Evolutionary conservation across 2,329 filamentous ascomycete genomes (phyloP).

Genomic region (Allantophomopsis cytisporea): DNA sequence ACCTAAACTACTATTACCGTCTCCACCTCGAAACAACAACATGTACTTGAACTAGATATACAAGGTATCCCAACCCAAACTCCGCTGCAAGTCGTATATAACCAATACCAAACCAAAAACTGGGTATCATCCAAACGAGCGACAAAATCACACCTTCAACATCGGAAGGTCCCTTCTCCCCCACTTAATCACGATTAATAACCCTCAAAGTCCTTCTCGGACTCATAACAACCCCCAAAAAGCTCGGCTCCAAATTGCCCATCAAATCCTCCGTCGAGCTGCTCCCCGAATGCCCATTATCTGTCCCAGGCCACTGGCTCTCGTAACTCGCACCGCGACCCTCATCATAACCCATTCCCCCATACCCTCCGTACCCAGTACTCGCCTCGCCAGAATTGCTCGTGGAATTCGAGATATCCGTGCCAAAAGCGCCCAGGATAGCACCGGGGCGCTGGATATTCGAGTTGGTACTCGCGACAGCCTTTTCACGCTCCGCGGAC

Average conservation of each 20-base stretch:
- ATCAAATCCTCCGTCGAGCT: slow-evolving; percentile 39
- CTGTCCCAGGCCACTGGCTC: not conserved
- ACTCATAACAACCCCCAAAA: slow-evolving; percentile 56
- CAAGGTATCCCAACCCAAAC: too few relatives aligned
- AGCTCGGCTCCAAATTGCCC: slow-evolving; percentile 52
- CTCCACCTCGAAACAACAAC: too few relatives aligned
- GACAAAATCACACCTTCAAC: not conserved
- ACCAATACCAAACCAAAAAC: too few relatives aligned
- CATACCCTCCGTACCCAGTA: not conserved
- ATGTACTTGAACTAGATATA: too few relatives aligned
- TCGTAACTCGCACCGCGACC: not conserved
- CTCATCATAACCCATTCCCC: not conserved
- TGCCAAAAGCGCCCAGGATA: not conserved
- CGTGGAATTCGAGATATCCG: not conserved
- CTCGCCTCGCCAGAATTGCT: not conserved
- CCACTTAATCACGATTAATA: slow-evolving; percentile 33
- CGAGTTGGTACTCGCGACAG: not conserved
- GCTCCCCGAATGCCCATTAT: not conserved
- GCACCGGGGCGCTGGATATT: not conserved
- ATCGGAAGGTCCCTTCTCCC: not conserved
- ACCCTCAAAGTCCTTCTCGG: slow-evolving; percentile 56
- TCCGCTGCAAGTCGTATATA: too few relatives aligned
- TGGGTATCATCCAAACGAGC: not conserved
- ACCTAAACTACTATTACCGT: too few relatives aligned
- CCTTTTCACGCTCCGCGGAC: not conserved